These are phyloP conservation scores for Pythium vanterpoolii DNA, from an alignment of 352 stramenopile genomes.

Conservation along the genomic window DNA sequence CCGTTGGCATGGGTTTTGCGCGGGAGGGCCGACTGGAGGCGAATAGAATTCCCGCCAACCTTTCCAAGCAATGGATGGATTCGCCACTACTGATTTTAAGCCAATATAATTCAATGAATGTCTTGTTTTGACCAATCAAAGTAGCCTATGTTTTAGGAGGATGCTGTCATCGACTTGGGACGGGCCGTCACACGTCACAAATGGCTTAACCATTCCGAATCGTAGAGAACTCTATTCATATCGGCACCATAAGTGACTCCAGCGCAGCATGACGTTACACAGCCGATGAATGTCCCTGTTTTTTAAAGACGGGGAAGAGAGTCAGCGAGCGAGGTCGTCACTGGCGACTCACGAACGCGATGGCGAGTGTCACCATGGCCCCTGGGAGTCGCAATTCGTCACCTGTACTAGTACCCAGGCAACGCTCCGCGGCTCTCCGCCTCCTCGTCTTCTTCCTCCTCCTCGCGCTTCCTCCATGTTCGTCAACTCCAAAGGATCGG, in stretches of 20 bases:
- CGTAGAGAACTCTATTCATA: too few species aligned
- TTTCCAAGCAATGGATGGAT: constrained; percentile 18
- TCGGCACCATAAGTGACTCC: background rate
- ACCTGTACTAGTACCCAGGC: background rate
- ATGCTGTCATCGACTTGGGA: background rate
- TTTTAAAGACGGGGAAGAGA: too few species aligned
- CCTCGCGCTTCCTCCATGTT: background rate
- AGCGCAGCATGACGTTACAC: background rate
- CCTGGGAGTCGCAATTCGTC: background rate
- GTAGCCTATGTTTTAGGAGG: background rate
- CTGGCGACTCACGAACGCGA: too few species aligned
- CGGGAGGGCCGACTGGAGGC: constrained; percentile 3
- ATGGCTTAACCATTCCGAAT: too few species aligned
- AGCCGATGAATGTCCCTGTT: too few species aligned
- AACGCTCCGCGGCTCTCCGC: background rate
- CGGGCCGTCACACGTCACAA: background rate
- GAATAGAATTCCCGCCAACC: constrained; percentile 22
- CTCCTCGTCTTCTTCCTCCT: background rate
- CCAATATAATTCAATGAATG: constrained; percentile 5
- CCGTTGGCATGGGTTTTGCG: too few species aligned
- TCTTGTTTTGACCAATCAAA: constrained; percentile 3
- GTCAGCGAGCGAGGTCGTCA: too few species aligned
- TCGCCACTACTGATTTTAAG: background rate
- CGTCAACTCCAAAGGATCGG: background rate
- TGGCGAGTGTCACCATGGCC: background rate